A percentile compares a stretch with the other conserved stretches of the same genome.
These are phyloP conservation scores for Piper longum DNA, from an alignment of 164 flowering plant species.

Conservation along the genomic window DNA sequence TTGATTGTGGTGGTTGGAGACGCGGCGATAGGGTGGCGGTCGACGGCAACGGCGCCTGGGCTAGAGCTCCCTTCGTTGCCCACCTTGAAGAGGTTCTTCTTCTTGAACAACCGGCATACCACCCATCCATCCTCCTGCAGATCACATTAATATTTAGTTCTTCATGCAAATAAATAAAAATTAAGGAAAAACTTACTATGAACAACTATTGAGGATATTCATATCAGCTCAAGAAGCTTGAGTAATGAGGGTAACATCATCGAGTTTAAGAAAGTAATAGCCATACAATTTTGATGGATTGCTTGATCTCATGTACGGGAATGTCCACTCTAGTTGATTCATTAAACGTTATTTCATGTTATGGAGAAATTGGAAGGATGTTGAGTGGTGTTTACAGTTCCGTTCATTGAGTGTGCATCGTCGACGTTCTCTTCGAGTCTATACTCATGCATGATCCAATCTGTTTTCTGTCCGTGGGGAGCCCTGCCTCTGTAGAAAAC, in stretches of 20 bases:
- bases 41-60: background rate
- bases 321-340: too few relatives aligned
- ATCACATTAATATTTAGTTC: too few relatives aligned
- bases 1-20: constrained; percentile 3
- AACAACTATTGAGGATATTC: too few relatives aligned
- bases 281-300: too few relatives aligned
- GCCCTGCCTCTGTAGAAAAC: constrained; percentile 91
- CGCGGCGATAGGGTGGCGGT: background rate
- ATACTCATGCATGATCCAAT: constrained; percentile 98
- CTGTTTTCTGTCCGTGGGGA: constrained; percentile 91
- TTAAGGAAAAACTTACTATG: too few relatives aligned
- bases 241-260: too few relatives aligned
- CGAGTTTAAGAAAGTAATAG: too few relatives aligned
- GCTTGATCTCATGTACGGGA: background rate
- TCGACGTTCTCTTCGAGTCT: constrained; percentile 72
- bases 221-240: too few relatives aligned
- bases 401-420: constrained; percentile 18
- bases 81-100: constrained; percentile 73
- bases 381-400: constrained; percentile 2
- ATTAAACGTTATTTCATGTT: too few relatives aligned
- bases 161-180: too few relatives aligned
- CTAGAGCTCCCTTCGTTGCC: constrained; percentile 26
- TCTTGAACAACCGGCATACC: constrained; percentile 84
- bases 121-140: constrained; percentile 95
- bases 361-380: constrained; percentile 2